Conservation (phyloP, 148 eudicot species). For the Amaranthus hypochondriacus region DNA sequence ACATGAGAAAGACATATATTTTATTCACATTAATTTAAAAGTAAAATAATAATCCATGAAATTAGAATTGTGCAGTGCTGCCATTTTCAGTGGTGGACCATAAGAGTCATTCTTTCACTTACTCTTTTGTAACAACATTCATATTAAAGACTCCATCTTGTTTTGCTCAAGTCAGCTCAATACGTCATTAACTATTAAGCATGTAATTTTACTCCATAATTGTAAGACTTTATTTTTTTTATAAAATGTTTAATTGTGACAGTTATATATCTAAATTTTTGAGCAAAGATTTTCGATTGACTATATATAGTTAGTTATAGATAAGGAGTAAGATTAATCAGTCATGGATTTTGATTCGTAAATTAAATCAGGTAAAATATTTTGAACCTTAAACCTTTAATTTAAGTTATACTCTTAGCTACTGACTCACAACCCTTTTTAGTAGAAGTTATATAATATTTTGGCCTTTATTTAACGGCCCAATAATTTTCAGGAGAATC, state of each 20-base stretch:
- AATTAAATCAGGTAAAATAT: too few species aligned
- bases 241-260: not conserved
- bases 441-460: too few species aligned
- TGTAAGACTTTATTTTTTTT: not conserved
- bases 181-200: slow-evolving; percentile 16
- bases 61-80: slow-evolving; percentile 20
- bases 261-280: not conserved
- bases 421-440: too few species aligned
- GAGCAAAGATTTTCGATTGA: not conserved
- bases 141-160: slow-evolving; percentile 17
- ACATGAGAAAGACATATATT: too few species aligned
- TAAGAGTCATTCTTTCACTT: slow-evolving; percentile 20
- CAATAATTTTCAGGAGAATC: too few species aligned
- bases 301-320: not conserved
- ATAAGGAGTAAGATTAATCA: too few species aligned
- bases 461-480: too few species aligned
- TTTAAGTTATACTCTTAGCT: too few species aligned
- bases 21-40: too few species aligned
- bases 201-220: slow-evolving; percentile 4
- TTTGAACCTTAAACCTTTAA: too few species aligned
- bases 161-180: slow-evolving; percentile 10
- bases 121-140: slow-evolving; percentile 17
- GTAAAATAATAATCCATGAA: too few species aligned
- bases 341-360: too few species aligned
- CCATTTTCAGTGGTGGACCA: slow-evolving; percentile 29